phyloP scores from a whole-genome alignment of 805 yeast species.

The Metschnikowia gelsemii region DNA sequence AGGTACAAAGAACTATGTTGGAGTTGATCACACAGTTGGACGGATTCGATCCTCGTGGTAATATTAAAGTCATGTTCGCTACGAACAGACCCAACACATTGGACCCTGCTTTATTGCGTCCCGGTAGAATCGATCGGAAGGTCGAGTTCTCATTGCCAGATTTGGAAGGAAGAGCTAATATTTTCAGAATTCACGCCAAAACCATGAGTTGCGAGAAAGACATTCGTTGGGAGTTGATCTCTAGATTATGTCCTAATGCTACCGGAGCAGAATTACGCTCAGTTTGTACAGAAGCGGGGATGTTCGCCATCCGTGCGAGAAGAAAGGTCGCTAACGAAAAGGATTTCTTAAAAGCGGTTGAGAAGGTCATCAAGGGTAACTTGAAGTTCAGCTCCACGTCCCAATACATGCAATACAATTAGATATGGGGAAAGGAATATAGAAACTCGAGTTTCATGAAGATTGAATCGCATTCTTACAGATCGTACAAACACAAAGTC shows the following conservation, averaged over 20 bases:
- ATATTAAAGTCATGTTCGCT: constrained; percentile 98
- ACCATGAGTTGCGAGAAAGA: constrained; percentile 97
- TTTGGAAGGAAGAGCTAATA: constrained; percentile 95
- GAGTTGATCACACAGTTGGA: constrained; percentile 96
- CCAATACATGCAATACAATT: constrained; percentile 98
- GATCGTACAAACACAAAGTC: too few species aligned
- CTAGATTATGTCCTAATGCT: constrained; percentile 95
- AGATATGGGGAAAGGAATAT: constrained; percentile 15
- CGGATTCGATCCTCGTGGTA: constrained; percentile 98
- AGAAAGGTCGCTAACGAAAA: constrained; percentile 98
- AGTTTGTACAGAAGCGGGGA: constrained; percentile 99
- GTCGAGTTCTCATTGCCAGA: constrained; percentile 97
- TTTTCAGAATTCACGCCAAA: constrained; percentile 94
- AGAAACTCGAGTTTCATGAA: neutral
- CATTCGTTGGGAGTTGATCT: constrained; percentile 97
- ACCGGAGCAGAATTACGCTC: constrained; percentile 99
- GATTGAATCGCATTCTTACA: too few species aligned
- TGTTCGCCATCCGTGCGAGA: constrained; percentile 98
- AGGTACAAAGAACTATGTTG: constrained; percentile 98
- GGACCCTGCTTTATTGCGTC: constrained; percentile 96
- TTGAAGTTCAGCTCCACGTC: constrained; percentile 96
- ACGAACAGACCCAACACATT: constrained; percentile 97
- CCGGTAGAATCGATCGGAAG: constrained; percentile 98
- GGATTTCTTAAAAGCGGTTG: constrained; percentile 96
- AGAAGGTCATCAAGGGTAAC: constrained; percentile 97